A percentile compares a stretch with the other conserved stretches of the same genome.
These are phyloP conservation scores for Adansonia madagascariensis DNA, from an alignment of 441 rosid species.

Conservation along the genomic window DNA sequence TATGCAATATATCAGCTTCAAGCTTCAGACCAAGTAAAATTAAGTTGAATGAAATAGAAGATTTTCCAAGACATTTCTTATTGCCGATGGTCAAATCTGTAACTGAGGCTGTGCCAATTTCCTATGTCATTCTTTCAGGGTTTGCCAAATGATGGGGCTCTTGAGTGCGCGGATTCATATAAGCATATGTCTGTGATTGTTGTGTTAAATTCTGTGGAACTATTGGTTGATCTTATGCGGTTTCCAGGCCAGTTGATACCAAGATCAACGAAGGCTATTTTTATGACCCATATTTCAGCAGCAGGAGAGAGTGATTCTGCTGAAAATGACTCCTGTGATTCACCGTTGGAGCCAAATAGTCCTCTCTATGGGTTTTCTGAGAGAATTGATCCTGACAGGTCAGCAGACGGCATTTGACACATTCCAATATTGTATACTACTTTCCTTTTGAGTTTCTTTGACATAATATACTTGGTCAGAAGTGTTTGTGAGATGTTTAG, in stretches of 20 bases:
- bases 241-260: constrained; percentile 96
- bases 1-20: not conserved
- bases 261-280: constrained; percentile 79
- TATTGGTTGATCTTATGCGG: constrained; percentile 95
- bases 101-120: constrained; percentile 8
- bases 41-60: constrained; percentile 18
- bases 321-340: constrained; percentile 99
- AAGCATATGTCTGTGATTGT: constrained; percentile 95
- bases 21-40: constrained; percentile 6
- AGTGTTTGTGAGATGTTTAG: constrained; percentile 12
- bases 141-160: constrained; percentile 85
- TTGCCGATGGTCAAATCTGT: constrained; percentile 12
- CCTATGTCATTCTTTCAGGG: constrained; percentile 53
- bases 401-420: constrained; percentile 30
- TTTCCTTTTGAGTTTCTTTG: constrained; percentile 3
- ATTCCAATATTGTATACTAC: not conserved
- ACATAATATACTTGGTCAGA: constrained; percentile 7
- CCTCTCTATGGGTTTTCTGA: constrained; percentile 91
- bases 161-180: constrained; percentile 76
- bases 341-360: constrained; percentile 99
- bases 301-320: constrained; percentile 99
- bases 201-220: constrained; percentile 84
- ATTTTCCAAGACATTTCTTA: not conserved
- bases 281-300: constrained; percentile 93
- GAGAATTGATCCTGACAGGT: constrained; percentile 88